These are phyloP conservation scores for Amoebophrya sp. DNA, from an alignment of 169 alveolate species.

Conservation along the genomic window DNA sequence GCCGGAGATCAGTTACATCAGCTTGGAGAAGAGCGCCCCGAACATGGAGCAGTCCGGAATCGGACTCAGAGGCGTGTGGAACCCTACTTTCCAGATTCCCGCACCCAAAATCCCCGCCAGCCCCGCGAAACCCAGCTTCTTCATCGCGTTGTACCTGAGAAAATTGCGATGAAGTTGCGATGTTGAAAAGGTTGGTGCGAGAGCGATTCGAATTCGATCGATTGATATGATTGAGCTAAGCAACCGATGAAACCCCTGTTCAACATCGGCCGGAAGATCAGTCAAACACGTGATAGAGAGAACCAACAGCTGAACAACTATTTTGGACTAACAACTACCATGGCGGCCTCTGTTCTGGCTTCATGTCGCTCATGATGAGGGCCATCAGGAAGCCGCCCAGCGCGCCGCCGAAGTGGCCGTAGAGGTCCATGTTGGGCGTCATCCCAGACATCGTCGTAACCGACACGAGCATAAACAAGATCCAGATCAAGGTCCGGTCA, in stretches of 20 bases:
- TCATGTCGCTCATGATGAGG: background rate
- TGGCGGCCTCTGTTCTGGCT: background rate
- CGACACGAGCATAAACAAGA: background rate
- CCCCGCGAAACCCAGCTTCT: background rate
- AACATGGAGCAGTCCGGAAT: slow-evolving; percentile 4
- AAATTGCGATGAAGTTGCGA: no score
- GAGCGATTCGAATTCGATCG: no score
- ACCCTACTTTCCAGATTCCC: background rate
- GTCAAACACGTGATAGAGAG: no score
- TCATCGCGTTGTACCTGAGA: background rate
- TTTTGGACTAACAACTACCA: no score
- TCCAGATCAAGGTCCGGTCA: background rate
- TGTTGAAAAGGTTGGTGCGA: no score
- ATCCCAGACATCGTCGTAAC: background rate
- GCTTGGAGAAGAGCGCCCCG: no score
- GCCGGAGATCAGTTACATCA: no score
- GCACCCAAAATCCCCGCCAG: background rate
- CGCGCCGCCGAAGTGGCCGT: slow-evolving; percentile 1
- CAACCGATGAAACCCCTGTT: no score
- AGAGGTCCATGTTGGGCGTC: background rate
- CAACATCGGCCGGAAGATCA: no score
- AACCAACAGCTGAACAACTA: no score
- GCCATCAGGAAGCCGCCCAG: background rate
- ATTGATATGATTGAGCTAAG: no score
- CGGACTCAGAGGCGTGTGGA: background rate